Evolutionary conservation across 2,329 filamentous ascomycete species (phyloP).

Genomic region (Metarhizium brunneum): DNA sequence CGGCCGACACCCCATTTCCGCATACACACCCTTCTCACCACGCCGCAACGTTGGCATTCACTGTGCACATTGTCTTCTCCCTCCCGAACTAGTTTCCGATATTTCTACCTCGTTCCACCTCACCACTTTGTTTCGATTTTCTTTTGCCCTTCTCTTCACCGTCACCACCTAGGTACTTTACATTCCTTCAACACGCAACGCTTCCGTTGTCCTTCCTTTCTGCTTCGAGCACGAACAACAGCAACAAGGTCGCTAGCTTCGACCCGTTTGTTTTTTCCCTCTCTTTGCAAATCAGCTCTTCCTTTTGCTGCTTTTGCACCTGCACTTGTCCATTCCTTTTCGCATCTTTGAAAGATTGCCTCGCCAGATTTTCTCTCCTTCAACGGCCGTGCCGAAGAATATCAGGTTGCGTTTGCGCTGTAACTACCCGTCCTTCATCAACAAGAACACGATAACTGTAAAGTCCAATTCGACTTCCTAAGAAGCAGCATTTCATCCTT

Average conservation of each 20-base stretch:
- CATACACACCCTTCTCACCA: background rate
- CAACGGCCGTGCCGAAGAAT: conserved; percentile 24
- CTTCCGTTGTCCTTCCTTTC: conserved; percentile 15
- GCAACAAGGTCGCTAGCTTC: conserved; percentile 10
- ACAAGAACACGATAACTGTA: background rate
- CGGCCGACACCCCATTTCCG: background rate
- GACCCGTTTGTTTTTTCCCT: conserved; percentile 3
- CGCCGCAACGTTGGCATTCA: background rate
- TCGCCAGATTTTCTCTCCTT: conserved; percentile 13
- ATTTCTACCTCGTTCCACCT: conserved; percentile 1
- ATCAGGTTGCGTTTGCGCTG: conserved; percentile 1
- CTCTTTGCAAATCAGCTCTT: conserved; percentile 9
- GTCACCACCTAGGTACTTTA: conserved; percentile 3
- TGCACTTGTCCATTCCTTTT: conserved; percentile 15
- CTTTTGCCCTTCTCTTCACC: conserved; percentile 4
- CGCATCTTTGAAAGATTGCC: conserved; percentile 45
- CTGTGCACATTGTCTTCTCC: background rate
- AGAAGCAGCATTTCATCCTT: background rate
- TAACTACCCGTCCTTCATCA: background rate
- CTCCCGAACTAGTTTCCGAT: background rate
- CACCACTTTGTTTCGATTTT: conserved; percentile 4
- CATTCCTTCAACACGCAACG: conserved; percentile 12
- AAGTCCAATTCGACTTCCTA: background rate
- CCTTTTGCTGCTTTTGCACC: conserved; percentile 22
- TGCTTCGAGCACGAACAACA: background rate